Percentiles rank a stretch among this genome's conserved stretches.
Evolutionary conservation across 495 filamentous ascomycete genomes (phyloP).

Genomic region (Opeltia flavorubescens): DNA sequence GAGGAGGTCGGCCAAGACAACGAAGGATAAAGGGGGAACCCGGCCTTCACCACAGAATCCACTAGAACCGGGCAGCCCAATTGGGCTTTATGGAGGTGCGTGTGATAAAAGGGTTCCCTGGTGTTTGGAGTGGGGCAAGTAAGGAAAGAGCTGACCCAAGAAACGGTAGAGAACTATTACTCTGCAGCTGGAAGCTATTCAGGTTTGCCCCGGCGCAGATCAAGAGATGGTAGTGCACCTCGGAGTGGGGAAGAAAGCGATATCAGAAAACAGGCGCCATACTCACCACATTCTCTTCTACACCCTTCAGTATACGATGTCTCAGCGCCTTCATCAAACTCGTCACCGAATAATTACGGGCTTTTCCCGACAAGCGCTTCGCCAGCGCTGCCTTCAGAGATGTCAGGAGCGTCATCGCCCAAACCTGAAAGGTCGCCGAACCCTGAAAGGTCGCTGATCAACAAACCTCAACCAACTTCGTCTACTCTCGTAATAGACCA

Average conservation of each 20-base stretch:
- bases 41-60: neutral
- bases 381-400: neutral
- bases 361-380: neutral
- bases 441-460: constrained; percentile 2
- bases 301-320: neutral
- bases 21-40: neutral
- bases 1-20: neutral
- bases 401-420: neutral
- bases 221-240: too few relatives aligned
- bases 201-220: too few relatives aligned
- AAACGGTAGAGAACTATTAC: neutral
- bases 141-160: neutral
- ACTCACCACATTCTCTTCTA: neutral
- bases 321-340: neutral
- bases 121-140: too few relatives aligned
- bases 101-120: neutral
- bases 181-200: neutral
- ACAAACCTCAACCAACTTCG: neutral
- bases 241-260: neutral
- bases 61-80: neutral
- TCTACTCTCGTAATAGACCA: neutral
- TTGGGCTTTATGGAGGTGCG: neutral
- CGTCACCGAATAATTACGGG: neutral
- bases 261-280: neutral
- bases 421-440: neutral